Percentiles rank a stretch among this genome's conserved stretches.
phyloP scores from a whole-genome alignment of 2,329 filamentous ascomycete genomes.

The Colletotrichum sp. region DNA sequence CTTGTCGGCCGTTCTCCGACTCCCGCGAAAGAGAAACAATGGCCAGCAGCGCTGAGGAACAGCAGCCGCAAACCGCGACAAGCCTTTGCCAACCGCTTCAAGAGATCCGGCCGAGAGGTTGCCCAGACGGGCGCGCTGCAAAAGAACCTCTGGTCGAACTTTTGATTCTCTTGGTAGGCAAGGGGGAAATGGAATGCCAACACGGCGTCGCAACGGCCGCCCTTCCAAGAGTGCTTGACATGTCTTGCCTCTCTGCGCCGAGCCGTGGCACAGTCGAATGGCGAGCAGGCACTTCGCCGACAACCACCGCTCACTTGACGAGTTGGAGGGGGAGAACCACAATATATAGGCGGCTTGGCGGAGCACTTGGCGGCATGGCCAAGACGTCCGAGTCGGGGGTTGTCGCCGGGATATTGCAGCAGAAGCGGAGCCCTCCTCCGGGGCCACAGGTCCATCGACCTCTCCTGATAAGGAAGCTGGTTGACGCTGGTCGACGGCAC shows the following conservation, averaged over 20 bases:
- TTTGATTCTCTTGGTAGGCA: constrained; percentile 5
- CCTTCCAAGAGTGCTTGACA: constrained; percentile 5
- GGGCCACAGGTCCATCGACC: background rate
- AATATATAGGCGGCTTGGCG: constrained; percentile 12
- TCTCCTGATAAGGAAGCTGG: constrained; percentile 8
- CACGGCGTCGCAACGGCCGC: background rate
- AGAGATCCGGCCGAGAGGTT: constrained; percentile 3
- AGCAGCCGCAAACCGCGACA: background rate
- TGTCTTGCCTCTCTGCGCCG: constrained; percentile 9
- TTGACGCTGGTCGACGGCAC: background rate
- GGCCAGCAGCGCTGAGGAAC: background rate
- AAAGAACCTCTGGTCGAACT: constrained; percentile 1
- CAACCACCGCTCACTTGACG: background rate
- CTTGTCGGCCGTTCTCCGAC: background rate
- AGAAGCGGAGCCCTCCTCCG: background rate
- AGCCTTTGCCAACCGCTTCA: constrained; percentile 8
- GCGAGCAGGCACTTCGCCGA: background rate
- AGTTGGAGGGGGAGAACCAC: background rate
- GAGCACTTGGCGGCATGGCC: background rate
- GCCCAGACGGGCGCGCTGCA: background rate
- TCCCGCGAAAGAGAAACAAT: background rate
- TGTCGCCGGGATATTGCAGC: background rate
- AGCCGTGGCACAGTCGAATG: background rate
- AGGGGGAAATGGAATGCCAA: background rate
- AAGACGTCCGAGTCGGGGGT: constrained; percentile 3